These are phyloP conservation scores for Neoscytalidium dimidiatum DNA, from an alignment of 2,329 filamentous ascomycete species.

Conservation along the genomic window DNA sequence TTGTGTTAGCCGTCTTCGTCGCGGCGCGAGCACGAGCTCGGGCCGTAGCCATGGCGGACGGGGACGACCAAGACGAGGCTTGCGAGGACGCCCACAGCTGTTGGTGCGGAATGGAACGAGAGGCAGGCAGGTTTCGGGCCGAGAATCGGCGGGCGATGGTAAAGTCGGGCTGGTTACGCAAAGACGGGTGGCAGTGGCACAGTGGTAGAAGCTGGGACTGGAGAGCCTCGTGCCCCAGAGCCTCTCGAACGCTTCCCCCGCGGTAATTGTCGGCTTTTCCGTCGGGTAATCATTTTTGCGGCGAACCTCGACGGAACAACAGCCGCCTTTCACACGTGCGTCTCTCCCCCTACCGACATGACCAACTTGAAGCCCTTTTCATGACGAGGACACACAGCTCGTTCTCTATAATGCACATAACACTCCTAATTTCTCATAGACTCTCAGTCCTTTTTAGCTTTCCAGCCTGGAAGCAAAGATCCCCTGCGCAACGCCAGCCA, in stretches of 20 bases:
- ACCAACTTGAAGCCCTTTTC: no score
- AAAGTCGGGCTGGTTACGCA: constrained; percentile 3
- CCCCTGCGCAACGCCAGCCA: no score
- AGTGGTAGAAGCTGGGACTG: background rate
- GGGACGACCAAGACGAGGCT: background rate
- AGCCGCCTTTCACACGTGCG: background rate
- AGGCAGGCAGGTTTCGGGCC: background rate
- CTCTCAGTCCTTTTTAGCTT: no score
- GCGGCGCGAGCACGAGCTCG: constrained; percentile 1
- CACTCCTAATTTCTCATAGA: no score
- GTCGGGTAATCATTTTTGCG: background rate
- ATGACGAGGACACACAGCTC: no score
- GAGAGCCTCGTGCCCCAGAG: no score
- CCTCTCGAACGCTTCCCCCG: background rate
- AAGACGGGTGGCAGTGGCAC: background rate
- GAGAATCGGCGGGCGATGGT: constrained; percentile 1
- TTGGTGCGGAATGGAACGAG: background rate
- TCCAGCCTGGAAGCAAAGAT: no score
- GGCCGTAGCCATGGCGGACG: constrained; percentile 1
- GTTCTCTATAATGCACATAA: no score
- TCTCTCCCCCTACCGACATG: no score
- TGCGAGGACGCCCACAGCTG: background rate
- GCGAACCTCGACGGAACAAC: no score
- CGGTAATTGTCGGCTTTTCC: background rate
- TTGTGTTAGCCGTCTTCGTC: background rate